Evolutionary conservation across 768 basidiomycete species (phyloP).

Genomic region (Hypholoma sublateritium): DNA sequence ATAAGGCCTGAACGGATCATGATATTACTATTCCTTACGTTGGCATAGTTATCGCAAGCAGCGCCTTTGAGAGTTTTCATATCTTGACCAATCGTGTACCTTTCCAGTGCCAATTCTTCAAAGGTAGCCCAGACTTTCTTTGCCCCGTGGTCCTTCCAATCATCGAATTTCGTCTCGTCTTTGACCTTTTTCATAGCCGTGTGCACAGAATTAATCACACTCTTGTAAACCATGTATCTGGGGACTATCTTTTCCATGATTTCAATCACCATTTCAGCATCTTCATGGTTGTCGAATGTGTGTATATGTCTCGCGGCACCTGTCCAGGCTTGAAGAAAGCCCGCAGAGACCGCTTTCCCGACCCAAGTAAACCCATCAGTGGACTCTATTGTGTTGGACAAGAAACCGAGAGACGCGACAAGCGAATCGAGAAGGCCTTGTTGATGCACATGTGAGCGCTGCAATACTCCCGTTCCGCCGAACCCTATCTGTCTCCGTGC

Average conservation of each 20-base stretch:
- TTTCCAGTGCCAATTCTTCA: slow-evolving; percentile 24
- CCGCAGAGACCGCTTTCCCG: background rate
- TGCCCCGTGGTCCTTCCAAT: slow-evolving; percentile 17
- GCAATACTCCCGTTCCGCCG: slow-evolving; percentile 25
- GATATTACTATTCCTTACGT: slow-evolving; percentile 17
- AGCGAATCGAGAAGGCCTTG: background rate
- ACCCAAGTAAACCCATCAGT: background rate
- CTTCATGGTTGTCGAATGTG: slow-evolving; percentile 24
- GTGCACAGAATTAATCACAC: slow-evolving; percentile 31
- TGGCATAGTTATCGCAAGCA: slow-evolving; percentile 34
- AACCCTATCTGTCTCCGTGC: slow-evolving; percentile 1
- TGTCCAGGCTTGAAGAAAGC: background rate
- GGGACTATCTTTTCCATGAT: slow-evolving; percentile 29
- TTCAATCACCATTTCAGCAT: slow-evolving; percentile 26
- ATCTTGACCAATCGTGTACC: slow-evolving; percentile 21
- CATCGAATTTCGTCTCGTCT: slow-evolving; percentile 15
- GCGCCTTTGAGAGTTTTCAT: slow-evolving; percentile 26
- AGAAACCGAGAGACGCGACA: background rate
- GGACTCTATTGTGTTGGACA: background rate
- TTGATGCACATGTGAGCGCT: background rate
- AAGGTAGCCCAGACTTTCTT: slow-evolving; percentile 26
- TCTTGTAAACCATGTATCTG: slow-evolving; percentile 37
- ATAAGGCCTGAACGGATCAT: background rate
- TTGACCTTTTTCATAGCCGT: slow-evolving; percentile 23
- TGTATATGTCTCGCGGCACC: slow-evolving; percentile 12